phyloP scores from a whole-genome alignment of 2,329 filamentous ascomycete species.

The Hypomyces perniciosus region DNA sequence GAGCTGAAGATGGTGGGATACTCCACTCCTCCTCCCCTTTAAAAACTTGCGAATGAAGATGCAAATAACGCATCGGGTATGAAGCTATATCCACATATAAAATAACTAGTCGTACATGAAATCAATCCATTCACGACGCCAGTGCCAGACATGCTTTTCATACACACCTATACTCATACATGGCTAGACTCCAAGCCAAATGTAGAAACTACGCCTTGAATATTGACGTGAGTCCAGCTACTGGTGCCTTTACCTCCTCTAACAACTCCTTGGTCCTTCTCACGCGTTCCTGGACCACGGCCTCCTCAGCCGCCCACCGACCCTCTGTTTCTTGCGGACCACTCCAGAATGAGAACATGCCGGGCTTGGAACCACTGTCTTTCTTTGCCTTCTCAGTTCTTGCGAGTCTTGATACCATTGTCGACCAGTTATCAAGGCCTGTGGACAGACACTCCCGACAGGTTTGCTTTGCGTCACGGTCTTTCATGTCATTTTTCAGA shows the following conservation, averaged over 20 bases:
- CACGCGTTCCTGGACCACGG: slow-evolving; percentile 47
- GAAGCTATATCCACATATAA: no score
- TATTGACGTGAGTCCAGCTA: slow-evolving; percentile 27
- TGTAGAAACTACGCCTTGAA: slow-evolving; percentile 34
- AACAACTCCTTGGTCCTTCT: slow-evolving; percentile 47
- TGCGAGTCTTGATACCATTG: slow-evolving; percentile 67
- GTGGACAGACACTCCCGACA: slow-evolving; percentile 74
- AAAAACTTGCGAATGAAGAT: not conserved
- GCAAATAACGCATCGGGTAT: no score
- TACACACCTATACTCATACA: slow-evolving; percentile 7
- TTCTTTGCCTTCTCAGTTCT: slow-evolving; percentile 40
- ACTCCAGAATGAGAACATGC: slow-evolving; percentile 34
- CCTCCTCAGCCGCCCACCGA: slow-evolving; percentile 50
- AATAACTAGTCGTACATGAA: no score
- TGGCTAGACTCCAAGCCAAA: not conserved
- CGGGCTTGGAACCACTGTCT: slow-evolving; percentile 26
- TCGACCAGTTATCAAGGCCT: slow-evolving; percentile 74
- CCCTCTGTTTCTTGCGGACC: slow-evolving; percentile 31
- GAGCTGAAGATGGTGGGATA: not conserved
- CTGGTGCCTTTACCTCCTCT: slow-evolving; percentile 40
- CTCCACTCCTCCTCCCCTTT: not conserved
- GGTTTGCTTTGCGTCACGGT: slow-evolving; percentile 38
- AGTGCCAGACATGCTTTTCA: not conserved
- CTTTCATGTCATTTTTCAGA: slow-evolving; percentile 25
- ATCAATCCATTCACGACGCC: no score